phyloP scores from a whole-genome alignment of 192 early-diverging fungal genomes.

The Polychytrium aggregatum region DNA sequence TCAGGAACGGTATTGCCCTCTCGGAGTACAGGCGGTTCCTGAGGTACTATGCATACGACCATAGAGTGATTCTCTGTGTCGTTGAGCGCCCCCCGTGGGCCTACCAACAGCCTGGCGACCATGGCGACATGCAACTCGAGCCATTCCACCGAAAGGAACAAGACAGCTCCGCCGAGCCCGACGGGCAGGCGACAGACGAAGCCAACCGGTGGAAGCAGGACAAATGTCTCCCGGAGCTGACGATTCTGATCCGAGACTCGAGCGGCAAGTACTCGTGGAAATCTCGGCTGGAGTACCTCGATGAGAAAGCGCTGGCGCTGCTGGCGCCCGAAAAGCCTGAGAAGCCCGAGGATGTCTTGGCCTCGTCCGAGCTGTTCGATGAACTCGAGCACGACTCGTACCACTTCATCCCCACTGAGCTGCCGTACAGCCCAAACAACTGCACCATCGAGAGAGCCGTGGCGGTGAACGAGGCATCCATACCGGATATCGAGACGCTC shows the following conservation, averaged over 20 bases:
- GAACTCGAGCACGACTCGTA: no score
- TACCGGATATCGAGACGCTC: no score
- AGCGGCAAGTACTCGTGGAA: constrained; percentile 65
- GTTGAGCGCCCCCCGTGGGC: constrained; percentile 45
- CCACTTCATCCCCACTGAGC: no score
- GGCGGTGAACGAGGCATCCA: no score
- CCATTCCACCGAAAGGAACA: neutral
- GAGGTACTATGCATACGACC: constrained; percentile 60
- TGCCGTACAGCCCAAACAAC: no score
- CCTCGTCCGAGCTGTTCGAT: no score
- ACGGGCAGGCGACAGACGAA: neutral
- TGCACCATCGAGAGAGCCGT: no score
- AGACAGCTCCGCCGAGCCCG: no score
- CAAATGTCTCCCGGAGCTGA: constrained; percentile 10
- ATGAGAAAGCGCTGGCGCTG: neutral
- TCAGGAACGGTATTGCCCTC: neutral
- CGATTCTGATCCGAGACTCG: constrained; percentile 52
- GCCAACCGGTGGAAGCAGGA: constrained; percentile 1
- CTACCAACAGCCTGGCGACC: neutral
- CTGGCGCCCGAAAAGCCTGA: no score
- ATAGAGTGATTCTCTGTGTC: constrained; percentile 52
- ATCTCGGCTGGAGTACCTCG: constrained; percentile 37
- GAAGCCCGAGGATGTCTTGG: no score
- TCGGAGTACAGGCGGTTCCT: constrained; percentile 25
- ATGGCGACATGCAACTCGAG: neutral